A percentile compares a stretch with the other conserved stretches of the same genome.
phyloP scores from a whole-genome alignment of 2,329 filamentous ascomycete genomes.

The Chaetomiaceae sp. region DNA sequence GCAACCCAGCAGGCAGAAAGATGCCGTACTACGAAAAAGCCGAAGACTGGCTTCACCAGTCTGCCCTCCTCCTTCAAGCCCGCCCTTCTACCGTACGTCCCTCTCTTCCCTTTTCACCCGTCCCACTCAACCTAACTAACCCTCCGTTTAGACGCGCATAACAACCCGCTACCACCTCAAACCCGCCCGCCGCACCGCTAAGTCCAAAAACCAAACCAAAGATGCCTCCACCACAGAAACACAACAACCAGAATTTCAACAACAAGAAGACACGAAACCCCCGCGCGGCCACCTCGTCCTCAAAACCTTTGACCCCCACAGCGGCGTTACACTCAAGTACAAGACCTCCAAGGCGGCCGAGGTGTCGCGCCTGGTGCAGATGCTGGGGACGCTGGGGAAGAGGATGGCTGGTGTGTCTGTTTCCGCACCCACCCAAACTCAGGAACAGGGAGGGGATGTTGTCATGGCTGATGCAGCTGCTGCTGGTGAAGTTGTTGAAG shows the following conservation, averaged over 20 bases:
- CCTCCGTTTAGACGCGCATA: conserved; percentile 65
- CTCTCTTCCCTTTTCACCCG: conserved; percentile 7
- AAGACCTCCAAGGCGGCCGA: conserved; percentile 86
- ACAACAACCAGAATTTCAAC: conserved; percentile 26
- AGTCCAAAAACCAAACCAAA: conserved; percentile 25
- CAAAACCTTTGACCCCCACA: conserved; percentile 83
- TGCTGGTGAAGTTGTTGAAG: conserved; percentile 4
- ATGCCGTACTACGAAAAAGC: conserved; percentile 62
- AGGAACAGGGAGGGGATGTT: conserved; percentile 34
- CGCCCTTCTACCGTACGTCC: conserved; percentile 72
- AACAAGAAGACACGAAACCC: conserved; percentile 36
- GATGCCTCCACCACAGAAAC: conserved; percentile 24
- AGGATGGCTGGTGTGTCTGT: conserved; percentile 56
- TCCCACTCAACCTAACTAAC: not conserved
- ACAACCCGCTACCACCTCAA: conserved; percentile 86
- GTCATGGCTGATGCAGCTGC: conserved; percentile 38
- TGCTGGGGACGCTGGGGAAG: conserved; percentile 70
- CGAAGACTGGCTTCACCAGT: conserved; percentile 89
- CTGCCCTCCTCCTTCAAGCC: conserved; percentile 77
- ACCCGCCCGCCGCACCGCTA: conserved; percentile 35
- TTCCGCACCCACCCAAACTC: conserved; percentile 31
- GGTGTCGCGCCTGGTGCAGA: conserved; percentile 74
- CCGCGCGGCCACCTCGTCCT: conserved; percentile 69
- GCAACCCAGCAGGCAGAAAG: not conserved
- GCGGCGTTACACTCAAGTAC: conserved; percentile 84